phyloP scores from a whole-genome alignment of 306 rosid species.

The Rosa chinensis region DNA sequence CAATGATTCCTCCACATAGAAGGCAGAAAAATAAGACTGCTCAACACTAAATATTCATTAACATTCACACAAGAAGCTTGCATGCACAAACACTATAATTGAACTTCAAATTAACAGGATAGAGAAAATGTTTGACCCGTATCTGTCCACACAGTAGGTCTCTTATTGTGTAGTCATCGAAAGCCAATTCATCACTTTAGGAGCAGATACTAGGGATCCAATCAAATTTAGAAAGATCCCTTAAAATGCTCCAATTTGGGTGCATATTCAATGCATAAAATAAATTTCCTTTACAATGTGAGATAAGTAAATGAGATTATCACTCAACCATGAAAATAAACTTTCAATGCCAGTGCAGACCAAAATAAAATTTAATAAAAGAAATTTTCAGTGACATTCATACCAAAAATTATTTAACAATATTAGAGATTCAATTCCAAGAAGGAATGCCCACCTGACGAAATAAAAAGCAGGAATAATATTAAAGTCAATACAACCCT shows the following conservation, averaged over 20 bases:
- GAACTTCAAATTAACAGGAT: neutral
- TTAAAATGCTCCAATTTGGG: neutral
- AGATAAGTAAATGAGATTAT: neutral
- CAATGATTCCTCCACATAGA: neutral
- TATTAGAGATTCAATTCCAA: neutral
- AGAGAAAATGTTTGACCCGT: neutral
- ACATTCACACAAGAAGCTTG: neutral
- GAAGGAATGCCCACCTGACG: neutral
- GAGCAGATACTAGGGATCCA: neutral
- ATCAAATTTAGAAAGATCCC: neutral
- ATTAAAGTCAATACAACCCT: too few species aligned
- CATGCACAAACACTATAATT: neutral
- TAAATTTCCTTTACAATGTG: neutral
- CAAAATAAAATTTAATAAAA: neutral
- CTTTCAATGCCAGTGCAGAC: neutral
- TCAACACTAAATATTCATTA: neutral
- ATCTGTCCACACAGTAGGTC: constrained; percentile 1
- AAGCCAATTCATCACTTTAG: constrained; percentile 2
- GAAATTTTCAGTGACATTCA: neutral
- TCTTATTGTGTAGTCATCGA: constrained; percentile 1
- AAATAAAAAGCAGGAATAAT: too few species aligned
- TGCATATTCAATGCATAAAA: too few species aligned
- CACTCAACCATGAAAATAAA: neutral
- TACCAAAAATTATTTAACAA: too few species aligned
- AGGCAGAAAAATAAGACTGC: neutral